These are phyloP conservation scores for Acacia concinna DNA, from an alignment of 331 rosid species.

Conservation along the genomic window DNA sequence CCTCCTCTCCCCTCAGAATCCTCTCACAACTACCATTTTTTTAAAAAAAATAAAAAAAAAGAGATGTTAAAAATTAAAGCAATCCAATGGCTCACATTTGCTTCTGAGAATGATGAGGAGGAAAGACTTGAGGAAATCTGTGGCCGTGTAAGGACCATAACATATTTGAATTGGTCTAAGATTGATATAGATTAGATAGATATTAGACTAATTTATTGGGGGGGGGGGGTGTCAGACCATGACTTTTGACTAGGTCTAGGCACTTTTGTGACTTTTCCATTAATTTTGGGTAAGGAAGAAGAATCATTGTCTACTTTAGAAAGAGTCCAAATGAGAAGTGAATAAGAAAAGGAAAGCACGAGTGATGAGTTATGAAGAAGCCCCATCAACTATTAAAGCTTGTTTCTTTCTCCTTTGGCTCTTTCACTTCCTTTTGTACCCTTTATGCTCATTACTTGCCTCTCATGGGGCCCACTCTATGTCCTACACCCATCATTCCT, in stretches of 20 bases:
- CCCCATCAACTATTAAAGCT: conserved; percentile 15
- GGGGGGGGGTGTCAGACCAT: background rate
- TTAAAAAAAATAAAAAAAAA: too few species aligned
- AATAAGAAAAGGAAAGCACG: conserved; percentile 32
- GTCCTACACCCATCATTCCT: conserved; percentile 8
- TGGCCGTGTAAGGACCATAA: too few species aligned
- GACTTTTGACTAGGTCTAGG: conserved; percentile 31
- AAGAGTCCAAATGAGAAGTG: conserved; percentile 32
- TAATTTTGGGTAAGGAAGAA: conserved; percentile 22
- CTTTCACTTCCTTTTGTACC: conserved; percentile 3
- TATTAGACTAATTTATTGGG: background rate
- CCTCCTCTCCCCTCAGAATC: too few species aligned
- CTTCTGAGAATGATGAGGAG: too few species aligned
- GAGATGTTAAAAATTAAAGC: too few species aligned
- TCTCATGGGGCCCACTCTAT: conserved; percentile 29
- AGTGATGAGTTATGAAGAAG: conserved; percentile 4
- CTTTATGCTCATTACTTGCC: background rate
- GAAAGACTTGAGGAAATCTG: too few species aligned
- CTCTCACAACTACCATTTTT: too few species aligned
- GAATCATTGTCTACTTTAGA: conserved; percentile 20
- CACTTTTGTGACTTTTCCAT: conserved; percentile 19
- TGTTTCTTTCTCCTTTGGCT: conserved; percentile 9
- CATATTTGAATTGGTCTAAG: background rate
- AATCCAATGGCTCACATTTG: too few species aligned
- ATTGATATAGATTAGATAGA: background rate